phyloP scores from a whole-genome alignment of 768 basidiomycete species.

The Trametes meyenii region DNA sequence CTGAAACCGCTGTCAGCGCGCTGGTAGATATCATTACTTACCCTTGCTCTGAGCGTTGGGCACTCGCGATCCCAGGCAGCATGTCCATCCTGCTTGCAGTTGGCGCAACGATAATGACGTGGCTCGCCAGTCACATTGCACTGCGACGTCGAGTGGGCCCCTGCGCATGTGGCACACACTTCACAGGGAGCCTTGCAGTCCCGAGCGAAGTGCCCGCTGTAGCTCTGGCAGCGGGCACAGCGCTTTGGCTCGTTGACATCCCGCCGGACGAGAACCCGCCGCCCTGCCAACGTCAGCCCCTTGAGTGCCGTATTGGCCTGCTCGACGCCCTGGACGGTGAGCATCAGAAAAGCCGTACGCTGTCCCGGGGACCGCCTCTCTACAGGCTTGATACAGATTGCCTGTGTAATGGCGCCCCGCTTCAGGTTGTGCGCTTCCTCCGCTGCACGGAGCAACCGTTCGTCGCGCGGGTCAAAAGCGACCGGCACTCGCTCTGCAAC shows the following conservation, averaged over 20 bases:
- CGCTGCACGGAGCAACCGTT: neutral
- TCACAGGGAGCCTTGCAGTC: conserved; percentile 17
- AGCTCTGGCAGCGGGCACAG: conserved; percentile 35
- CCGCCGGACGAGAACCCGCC: conserved; percentile 19
- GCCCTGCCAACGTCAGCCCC: conserved; percentile 26
- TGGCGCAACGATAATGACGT: conserved; percentile 22
- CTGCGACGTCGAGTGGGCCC: conserved; percentile 24
- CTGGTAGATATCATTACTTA: neutral
- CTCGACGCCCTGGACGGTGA: conserved; percentile 24
- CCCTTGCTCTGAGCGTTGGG: neutral
- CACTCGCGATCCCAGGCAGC: conserved; percentile 33
- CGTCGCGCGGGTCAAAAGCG: neutral
- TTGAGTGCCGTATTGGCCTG: conserved; percentile 33
- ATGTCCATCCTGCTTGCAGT: conserved; percentile 34
- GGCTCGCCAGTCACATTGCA: conserved; percentile 20
- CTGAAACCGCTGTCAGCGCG: conserved; percentile 10
- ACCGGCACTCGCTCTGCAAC: conserved; percentile 10
- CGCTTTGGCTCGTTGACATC: conserved; percentile 27
- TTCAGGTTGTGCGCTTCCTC: neutral
- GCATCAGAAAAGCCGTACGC: conserved; percentile 28
- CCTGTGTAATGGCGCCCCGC: neutral
- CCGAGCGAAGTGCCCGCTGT: conserved; percentile 21
- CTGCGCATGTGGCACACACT: conserved; percentile 26
- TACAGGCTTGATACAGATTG: conserved; percentile 34
- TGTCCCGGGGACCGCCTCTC: conserved; percentile 24